Evolutionary conservation across 2,329 filamentous ascomycete genomes (phyloP).

Genomic region (Claviceps fusiformis): DNA sequence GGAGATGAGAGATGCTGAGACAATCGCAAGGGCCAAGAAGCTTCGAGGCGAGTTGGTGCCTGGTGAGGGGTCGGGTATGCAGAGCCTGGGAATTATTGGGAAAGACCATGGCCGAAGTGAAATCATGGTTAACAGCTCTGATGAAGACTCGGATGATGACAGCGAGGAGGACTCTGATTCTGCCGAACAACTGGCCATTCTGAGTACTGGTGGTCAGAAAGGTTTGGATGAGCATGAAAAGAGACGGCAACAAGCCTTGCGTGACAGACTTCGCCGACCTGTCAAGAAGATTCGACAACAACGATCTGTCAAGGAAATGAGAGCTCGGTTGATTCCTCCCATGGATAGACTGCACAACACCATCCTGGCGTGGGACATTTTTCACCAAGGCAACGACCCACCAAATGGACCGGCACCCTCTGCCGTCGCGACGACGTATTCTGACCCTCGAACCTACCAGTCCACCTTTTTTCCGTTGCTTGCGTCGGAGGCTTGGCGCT

Average conservation of each 20-base stretch:
- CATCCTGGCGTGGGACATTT: conserved; percentile 90
- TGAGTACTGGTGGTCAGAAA: conserved; percentile 35
- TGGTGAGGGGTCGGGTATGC: conserved; percentile 67
- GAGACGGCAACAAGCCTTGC: conserved; percentile 32
- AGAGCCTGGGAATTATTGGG: conserved; percentile 56
- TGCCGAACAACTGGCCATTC: conserved; percentile 34
- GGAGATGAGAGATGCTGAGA: conserved; percentile 56
- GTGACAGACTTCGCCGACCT: conserved; percentile 50
- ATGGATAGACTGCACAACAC: conserved; percentile 73
- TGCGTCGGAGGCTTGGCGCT: conserved; percentile 89
- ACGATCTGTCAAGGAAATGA: conserved; percentile 83
- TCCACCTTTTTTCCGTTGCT: conserved; percentile 81
- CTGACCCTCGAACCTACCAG: conserved; percentile 66
- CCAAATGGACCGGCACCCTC: conserved; percentile 62
- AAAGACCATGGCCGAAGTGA: conserved; percentile 74
- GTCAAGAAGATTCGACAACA: conserved; percentile 72
- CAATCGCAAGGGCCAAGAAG: conserved; percentile 52
- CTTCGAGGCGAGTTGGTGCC: conserved; percentile 25
- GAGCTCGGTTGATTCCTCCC: conserved; percentile 79
- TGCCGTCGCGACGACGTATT: conserved; percentile 65
- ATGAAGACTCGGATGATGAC: conserved; percentile 59
- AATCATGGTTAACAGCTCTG: conserved; percentile 80
- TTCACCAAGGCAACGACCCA: conserved; percentile 75
- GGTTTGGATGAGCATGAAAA: conserved; percentile 33
- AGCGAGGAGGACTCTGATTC: conserved; percentile 43